A percentile compares a stretch with the other conserved stretches of the same genome.
Conservation (phyloP, 164 flowering plant species). For the Tinospora cordifolia region DNA sequence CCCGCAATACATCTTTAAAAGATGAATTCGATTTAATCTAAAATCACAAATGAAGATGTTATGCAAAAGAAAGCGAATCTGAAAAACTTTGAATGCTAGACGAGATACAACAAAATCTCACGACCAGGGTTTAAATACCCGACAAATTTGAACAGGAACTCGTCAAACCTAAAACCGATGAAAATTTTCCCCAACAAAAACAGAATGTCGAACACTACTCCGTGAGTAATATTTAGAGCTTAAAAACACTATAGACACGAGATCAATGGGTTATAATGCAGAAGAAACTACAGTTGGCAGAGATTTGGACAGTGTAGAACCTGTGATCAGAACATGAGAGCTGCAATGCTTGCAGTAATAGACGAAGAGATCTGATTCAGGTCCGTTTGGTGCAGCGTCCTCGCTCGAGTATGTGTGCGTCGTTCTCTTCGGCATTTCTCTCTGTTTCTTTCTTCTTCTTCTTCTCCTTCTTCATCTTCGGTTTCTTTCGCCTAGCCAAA, state of each 20-base stretch:
- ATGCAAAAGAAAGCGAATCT: background rate
- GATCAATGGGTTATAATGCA: too few species aligned
- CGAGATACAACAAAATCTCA: too few species aligned
- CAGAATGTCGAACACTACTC: too few species aligned
- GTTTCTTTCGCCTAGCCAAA: background rate
- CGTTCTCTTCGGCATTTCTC: conserved; percentile 93
- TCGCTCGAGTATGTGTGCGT: conserved; percentile 99
- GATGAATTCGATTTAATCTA: background rate
- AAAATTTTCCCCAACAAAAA: too few species aligned
- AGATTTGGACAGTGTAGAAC: conserved; percentile 20
- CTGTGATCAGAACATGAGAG: conserved; percentile 88
- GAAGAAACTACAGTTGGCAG: too few species aligned
- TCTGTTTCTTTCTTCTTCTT: conserved; percentile 5
- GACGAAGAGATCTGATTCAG: conserved; percentile 93
- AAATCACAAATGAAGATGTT: background rate
- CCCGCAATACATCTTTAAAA: background rate
- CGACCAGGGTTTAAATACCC: too few species aligned
- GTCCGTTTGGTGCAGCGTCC: conserved; percentile 87
- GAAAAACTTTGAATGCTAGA: too few species aligned
- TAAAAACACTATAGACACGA: too few species aligned
- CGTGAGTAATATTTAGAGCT: too few species aligned
- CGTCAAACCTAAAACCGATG: too few species aligned
- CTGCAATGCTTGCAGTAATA: conserved; percentile 94
- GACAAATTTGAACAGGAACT: too few species aligned
- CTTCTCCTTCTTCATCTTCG: background rate